Evolutionary conservation across 805 yeast species (phyloP).

Genomic region (Komagataella pastoris): DNA sequence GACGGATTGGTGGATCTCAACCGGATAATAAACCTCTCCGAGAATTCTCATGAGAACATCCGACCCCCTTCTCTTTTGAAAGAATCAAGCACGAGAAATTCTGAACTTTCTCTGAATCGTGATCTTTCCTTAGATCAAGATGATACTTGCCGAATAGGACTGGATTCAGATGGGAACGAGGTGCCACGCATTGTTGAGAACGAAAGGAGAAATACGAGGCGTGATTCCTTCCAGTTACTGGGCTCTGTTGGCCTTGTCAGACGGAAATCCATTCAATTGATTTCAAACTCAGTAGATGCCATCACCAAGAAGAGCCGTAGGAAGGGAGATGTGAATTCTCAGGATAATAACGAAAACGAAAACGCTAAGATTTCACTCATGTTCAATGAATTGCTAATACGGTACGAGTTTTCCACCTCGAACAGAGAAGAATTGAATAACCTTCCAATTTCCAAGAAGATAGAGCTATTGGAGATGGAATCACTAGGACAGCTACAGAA

Average conservation of each 20-base stretch:
- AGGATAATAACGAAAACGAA: not conserved
- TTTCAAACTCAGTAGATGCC: not conserved
- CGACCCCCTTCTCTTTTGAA: not conserved
- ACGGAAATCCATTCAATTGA: not conserved
- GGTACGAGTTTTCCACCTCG: conserved; percentile 55
- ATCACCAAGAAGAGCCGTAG: not conserved
- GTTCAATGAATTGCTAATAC: conserved; percentile 59
- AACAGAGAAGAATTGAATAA: conserved; percentile 61
- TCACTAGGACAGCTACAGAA: conserved; percentile 50
- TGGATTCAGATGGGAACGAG: not conserved
- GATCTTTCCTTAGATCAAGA: not conserved
- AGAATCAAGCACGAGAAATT: not conserved
- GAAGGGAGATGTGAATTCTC: not conserved
- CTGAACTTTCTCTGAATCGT: not conserved
- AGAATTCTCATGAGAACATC: not conserved
- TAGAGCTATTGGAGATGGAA: conserved; percentile 74
- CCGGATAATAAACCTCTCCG: not conserved
- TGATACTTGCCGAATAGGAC: not conserved
- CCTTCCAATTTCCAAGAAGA: conserved; percentile 56
- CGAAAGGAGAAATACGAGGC: not conserved
- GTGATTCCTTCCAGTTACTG: not conserved
- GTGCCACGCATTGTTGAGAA: not conserved
- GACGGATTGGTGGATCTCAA: not conserved
- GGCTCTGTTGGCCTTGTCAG: not conserved
- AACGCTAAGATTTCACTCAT: conserved; percentile 32